These are phyloP conservation scores for Paraphaeosphaeria minitans DNA, from an alignment of 2,329 filamentous ascomycete species.

Conservation along the genomic window DNA sequence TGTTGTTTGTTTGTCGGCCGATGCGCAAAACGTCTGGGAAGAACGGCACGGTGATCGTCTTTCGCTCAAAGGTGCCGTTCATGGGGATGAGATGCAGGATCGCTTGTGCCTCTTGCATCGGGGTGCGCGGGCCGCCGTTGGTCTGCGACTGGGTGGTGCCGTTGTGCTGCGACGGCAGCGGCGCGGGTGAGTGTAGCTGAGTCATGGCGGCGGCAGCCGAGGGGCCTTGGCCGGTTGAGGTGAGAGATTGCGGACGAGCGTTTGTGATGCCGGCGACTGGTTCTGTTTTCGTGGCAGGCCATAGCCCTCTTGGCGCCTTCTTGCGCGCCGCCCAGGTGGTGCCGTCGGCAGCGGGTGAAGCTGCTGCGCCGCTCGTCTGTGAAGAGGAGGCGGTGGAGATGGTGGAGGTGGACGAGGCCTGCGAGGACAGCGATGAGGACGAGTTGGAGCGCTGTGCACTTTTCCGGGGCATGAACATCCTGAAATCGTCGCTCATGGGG, in stretches of 20 bases:
- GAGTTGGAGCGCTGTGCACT: conserved; percentile 86
- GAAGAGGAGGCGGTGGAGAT: conserved; percentile 65
- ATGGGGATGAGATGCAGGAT: conserved; percentile 86
- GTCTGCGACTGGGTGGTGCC: conserved; percentile 63
- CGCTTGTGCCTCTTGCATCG: conserved; percentile 66
- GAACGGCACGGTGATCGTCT: conserved; percentile 92
- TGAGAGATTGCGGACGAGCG: conserved; percentile 65
- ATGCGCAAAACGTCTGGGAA: conserved; percentile 94
- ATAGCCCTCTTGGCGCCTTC: conserved; percentile 62
- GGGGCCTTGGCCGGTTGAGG: conserved; percentile 61
- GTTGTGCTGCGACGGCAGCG: conserved; percentile 71
- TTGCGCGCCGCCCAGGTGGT: conserved; percentile 53
- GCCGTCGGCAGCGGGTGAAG: conserved; percentile 35
- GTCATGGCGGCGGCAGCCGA: conserved; percentile 67
- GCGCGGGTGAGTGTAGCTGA: conserved; percentile 65
- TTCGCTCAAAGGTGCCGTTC: conserved; percentile 96
- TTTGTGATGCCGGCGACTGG: conserved; percentile 67
- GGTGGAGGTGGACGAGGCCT: conserved; percentile 68
- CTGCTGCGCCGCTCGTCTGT: conserved; percentile 65
- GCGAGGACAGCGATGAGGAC: conserved; percentile 76
- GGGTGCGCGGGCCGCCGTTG: conserved; percentile 60
- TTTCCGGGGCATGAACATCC: conserved; percentile 91
- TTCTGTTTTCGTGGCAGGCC: conserved; percentile 70
- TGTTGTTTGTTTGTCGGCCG: conserved; percentile 95
- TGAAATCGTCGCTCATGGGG: conserved; percentile 84